Evolutionary conservation across 768 basidiomycete genomes (phyloP), one percentile per base, ranked within the genome.

Genomic region (Dacryopinax spathularia): DNA sequence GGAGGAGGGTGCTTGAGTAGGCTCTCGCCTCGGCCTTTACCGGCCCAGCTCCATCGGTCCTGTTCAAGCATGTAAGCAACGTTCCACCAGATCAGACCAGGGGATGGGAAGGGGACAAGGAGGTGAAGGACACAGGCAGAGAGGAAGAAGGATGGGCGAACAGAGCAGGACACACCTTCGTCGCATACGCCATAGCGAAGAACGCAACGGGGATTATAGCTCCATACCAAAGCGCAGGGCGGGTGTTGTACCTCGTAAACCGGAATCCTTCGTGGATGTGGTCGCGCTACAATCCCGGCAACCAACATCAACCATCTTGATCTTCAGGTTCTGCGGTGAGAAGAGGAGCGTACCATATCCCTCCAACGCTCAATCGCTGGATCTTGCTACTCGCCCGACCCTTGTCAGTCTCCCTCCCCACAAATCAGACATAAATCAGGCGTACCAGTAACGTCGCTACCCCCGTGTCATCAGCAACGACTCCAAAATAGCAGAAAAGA

Each of bases 261-360:
- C 82, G 82, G 74, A 93, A 95, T 70, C 84, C 80, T 71, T 86
- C 78, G 74, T 91, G 90, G n/a, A 84, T 88, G 66, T 84, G 80
- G 72, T 93, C 91, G 39, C 91, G 85, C 91, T 93, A 64, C 56
- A 63, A 64, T 31, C 61, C 34, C 63, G n/a, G 56, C 44, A 7
- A 35, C 20, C 9, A 29, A 34, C 6, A 43, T 9, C 48, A 29
- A 27, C 37, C 27, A 25, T 60, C 20, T 25, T 0, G 4, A 9
- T 61, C 48, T 18, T 15, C 1, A 34, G 31, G 44, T 41, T 22
- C 4, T 56, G 34, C n/a, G 64, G 36, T 20, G 16, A 61, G 20
- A 60, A 34, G 39, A 37, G 5, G 62, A 62, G 65, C 71, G n/a
- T 61, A 84, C 84, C 84, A 85, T 84, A 29, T 70, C 69, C 63